Evolutionary conservation across 305 asterid genomes (phyloP), one percentile per base, ranked within the genome.

Genomic region (Caryopteris hybrid): DNA sequence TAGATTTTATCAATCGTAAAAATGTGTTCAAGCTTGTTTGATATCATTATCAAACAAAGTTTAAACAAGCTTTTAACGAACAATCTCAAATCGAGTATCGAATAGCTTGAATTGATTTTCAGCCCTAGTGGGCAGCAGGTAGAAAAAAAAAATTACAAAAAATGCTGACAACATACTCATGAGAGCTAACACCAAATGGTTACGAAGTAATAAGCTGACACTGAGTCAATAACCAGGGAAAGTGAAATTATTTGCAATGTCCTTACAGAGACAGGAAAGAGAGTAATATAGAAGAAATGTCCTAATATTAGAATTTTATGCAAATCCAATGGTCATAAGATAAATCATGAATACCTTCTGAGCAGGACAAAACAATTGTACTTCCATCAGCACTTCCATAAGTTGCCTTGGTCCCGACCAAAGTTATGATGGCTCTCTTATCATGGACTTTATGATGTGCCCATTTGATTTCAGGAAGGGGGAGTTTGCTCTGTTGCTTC

Each of bases 331-430:
- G 29, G 45, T 41, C 51, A 39, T 5, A 56, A 13, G 68, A 69
- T 68, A 61, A 60, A 20, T 33, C 60, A 57, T 36, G 0, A 50
- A 70, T 34, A 95, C 99, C 98, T 90, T 95, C 99, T 67, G 99
- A 95, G 82, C 96, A 84, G 42, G 99, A 95, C 61, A 82, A 86
- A 66, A 90, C 39, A 50, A 95, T 36, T 33, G 90, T 61, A 72
- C 98, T 88, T 62, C 98, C 99, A 83, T 95, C 99, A 38, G 92
- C 98, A 38, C 61, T 90, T 65, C 99, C 98, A 81, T 86, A 90
- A 36, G 95, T 88, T 33, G 99, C 95, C 80, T 78, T 87, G 68
- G 96, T 61, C 70, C 93, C 97, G 34, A 78, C 79, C 55, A 95
- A 79, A 57, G 98, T 95, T 67, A 95, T 71, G 76, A 92, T 77